Conservation (phyloP, 2,329 filamentous ascomycete genomes). For the Aspergillus sp. region DNA sequence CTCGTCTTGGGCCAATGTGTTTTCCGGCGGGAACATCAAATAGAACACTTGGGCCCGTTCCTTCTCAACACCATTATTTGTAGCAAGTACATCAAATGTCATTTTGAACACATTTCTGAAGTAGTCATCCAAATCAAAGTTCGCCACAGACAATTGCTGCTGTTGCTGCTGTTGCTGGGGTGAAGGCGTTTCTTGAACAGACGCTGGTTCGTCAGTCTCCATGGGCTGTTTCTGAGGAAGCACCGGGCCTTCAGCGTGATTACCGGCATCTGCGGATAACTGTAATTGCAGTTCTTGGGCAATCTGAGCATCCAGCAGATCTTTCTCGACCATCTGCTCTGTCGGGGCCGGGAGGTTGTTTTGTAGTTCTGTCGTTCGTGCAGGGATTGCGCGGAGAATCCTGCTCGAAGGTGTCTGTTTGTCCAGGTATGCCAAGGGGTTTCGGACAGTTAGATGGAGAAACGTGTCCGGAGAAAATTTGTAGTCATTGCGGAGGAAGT, state of each 20-base stretch:
- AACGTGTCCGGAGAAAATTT: constrained; percentile 5
- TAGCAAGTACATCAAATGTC: constrained; percentile 22
- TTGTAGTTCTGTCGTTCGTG: background rate
- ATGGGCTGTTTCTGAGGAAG: background rate
- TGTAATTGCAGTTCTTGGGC: too few species aligned
- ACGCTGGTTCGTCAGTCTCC: background rate
- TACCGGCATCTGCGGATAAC: too few species aligned
- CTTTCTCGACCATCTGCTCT: background rate
- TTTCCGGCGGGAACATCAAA: constrained; percentile 24
- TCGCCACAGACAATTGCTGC: background rate
- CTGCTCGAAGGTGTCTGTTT: background rate
- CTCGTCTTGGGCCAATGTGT: constrained; percentile 14
- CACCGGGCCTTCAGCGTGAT: too few species aligned
- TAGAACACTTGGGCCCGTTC: constrained; percentile 24
- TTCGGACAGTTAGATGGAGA: constrained; percentile 18
- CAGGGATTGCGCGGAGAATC: background rate
- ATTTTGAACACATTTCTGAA: constrained; percentile 17
- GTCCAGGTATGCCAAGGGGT: constrained; percentile 8
- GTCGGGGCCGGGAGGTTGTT: background rate
- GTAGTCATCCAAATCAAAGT: constrained; percentile 6
- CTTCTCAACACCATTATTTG: constrained; percentile 9
- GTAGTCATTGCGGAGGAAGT: constrained; percentile 13
- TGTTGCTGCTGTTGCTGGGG: too few species aligned
- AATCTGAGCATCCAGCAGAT: background rate
- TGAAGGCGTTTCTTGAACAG: background rate